Percentiles rank a stretch among this genome's conserved stretches.
Evolutionary conservation across 129 eudicot genomes (phyloP).

Genomic region (Lonicera japonica): DNA sequence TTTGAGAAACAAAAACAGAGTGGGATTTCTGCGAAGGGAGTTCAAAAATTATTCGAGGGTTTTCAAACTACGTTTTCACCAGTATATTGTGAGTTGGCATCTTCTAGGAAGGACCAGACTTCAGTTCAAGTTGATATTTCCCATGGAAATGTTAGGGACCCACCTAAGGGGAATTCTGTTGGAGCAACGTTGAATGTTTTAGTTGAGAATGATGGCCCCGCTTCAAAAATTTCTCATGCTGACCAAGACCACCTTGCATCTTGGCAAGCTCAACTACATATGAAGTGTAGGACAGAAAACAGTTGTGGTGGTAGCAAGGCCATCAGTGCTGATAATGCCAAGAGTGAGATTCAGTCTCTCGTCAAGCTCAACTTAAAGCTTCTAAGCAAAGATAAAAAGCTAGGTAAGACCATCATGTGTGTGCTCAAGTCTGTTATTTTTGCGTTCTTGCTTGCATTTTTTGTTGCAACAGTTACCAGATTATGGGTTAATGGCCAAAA

Average conservation of each 20-base stretch:
- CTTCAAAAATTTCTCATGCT: constrained; percentile 9
- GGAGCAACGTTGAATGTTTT: constrained; percentile 8
- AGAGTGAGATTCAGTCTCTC: constrained; percentile 81
- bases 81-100: constrained; percentile 8
- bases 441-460: neutral
- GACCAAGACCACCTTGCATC: constrained; percentile 15
- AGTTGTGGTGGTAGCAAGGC: constrained; percentile 17
- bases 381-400: constrained; percentile 41
- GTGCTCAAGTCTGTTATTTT: neutral
- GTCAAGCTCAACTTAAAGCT: constrained; percentile 88
- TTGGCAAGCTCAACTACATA: constrained; percentile 6
- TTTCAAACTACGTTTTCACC: neutral
- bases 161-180: constrained; percentile 9
- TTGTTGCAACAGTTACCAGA: neutral
- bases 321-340: constrained; percentile 36
- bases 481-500: no score
- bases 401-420: constrained; percentile 41
- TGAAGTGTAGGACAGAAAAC: constrained; percentile 2
- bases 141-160: constrained; percentile 15
- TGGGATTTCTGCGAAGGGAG: constrained; percentile 1
- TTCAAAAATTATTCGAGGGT: neutral
- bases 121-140: constrained; percentile 12
- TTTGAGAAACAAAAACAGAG: constrained; percentile 9
- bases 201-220: constrained; percentile 8
- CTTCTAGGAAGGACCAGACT: constrained; percentile 9